Evolutionary conservation across 371 early-diverging fungal species (phyloP), one percentile per base, ranked within the genome.

Genomic region (Catenaria anguillulae): DNA sequence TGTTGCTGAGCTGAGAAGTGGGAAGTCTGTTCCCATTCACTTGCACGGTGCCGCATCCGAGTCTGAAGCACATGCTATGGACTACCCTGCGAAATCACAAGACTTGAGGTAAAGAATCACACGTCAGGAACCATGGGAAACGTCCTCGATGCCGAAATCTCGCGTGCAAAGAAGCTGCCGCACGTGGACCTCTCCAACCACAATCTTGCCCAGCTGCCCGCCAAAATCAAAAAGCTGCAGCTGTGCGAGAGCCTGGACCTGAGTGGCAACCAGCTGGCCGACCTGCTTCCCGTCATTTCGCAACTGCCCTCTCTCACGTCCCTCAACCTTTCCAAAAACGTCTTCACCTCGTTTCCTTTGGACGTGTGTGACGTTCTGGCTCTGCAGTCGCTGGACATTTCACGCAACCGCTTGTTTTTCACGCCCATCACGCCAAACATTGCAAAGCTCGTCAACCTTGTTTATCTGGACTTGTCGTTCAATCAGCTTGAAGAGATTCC

Each of bases 321-420:
- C 24, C n/a, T 58, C 29, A 33, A 74, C 58, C 63, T 76, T 33
- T 68, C 71, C 12, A 29, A 68, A 19, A 76, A 76, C 64, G 66
- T 65, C 35, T 64, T 76, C 65, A 76, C 68, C 60, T 64, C 54
- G 64, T 74, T 76, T 60, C 76, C 76, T 8, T 61, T 65, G 24
- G 42, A 65, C 19, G 55, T 76, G n/a, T 33, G 36, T 17, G 10
- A 12, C 15, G 34, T 58, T 24, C 8, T 13, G 24, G 12, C 8
- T 34, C 42, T 58, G 26, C 12, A 15, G 1, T n/a, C 36, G 33
- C 42, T 58, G 0, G 34, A 58, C 15, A 0, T 61, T 61, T 69
- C 64, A 17, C 63, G 68, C 42, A 77, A 77, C 55, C 60, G 74
- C 24, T 68, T 77, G 6, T 77, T 77, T 59, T 70, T 64, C 45